Evolutionary conservation across 2,329 filamentous ascomycete species (phyloP), one percentile per base, ranked within the genome.

Genomic region (Ophiostoma sp.): DNA sequence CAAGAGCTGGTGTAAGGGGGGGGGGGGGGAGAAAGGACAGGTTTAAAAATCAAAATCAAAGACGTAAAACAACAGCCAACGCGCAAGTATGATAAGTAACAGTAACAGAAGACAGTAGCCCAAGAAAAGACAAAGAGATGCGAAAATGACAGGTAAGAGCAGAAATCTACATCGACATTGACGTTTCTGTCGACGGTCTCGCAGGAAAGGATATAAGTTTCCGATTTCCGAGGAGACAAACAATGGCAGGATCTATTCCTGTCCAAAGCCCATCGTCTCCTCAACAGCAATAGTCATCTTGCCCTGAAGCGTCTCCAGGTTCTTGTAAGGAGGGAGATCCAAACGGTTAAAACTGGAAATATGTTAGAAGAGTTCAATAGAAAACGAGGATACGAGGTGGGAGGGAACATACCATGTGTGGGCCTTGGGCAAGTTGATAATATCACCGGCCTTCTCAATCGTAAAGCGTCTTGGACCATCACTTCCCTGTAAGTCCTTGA

Each of bases 221-320:
- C n/a, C n/a, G n/a, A n/a, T n/a, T n/a, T n/a, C n/a, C n/a, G 31
- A 61, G 11, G 36, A 64, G 19, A 25, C 33, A 57, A 68, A 8
- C 39, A n/a, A 1, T 39, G 15, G 52, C 11, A 22, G 36, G 33
- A 19, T 33, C n/a, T 94, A 99, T 85, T 99, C 96, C 85, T 99
- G 96, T 77, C 96, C 96, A 81, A 99, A 99, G 75, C 96, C 96
- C 86, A 99, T 95, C 0, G 96, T 99, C 85, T 99, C 96, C 84
- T 99, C 96, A 72, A 99, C 96, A 33, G 96, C 96, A 83, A 97
- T 97, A 7, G 95, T 96, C 78, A 99, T 87, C 84, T 99, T 99
- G 80, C 91, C 87, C 81, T 95, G 92, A 77, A 99, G 87, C 78
- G 89, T 89, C 76, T 98, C 95, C 79, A 95, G 88, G 28, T 87